Evolutionary conservation across 495 filamentous ascomycete species (phyloP).

Genomic region (Hypoxylon intermedium): DNA sequence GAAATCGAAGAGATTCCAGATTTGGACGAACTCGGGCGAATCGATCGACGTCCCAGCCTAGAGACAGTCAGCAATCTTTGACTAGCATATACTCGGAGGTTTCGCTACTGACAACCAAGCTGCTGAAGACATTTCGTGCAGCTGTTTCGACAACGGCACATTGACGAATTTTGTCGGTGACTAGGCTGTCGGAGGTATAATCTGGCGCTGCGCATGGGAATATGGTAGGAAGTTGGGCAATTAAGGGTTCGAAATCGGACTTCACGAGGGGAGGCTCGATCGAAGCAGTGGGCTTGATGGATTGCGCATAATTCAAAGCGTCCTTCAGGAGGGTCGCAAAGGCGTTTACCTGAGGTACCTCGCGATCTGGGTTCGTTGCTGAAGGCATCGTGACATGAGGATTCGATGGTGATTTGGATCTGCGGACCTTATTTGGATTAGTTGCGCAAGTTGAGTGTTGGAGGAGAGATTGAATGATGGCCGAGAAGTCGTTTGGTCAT

Average conservation of each 20-base stretch:
- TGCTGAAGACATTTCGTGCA: conserved; percentile 77
- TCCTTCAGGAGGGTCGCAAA: conserved; percentile 63
- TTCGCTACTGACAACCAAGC: conserved; percentile 66
- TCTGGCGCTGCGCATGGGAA: conserved; percentile 34
- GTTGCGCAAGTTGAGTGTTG: not conserved
- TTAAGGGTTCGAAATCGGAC: conserved; percentile 60
- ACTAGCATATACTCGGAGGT: conserved; percentile 4
- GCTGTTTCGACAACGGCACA: conserved; percentile 79
- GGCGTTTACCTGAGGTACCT: conserved; percentile 62
- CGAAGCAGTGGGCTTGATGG: conserved; percentile 67
- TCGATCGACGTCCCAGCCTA: conserved; percentile 75
- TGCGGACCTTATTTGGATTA: not conserved
- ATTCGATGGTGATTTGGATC: no score
- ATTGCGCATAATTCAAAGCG: conserved; percentile 68
- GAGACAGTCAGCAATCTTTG: conserved; percentile 40
- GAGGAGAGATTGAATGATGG: conserved; percentile 2
- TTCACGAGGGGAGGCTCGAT: conserved; percentile 83
- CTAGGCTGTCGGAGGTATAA: conserved; percentile 31
- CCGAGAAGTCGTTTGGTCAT: conserved; percentile 8
- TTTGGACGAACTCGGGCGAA: conserved; percentile 73
- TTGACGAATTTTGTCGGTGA: conserved; percentile 52
- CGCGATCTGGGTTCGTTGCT: conserved; percentile 49
- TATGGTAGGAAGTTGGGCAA: conserved; percentile 49
- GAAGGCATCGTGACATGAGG: conserved; percentile 46
- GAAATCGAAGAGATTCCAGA: conserved; percentile 95